Evolutionary conservation across 2,329 filamentous ascomycete species (phyloP).

Genomic region (Xylariaceae sp.): DNA sequence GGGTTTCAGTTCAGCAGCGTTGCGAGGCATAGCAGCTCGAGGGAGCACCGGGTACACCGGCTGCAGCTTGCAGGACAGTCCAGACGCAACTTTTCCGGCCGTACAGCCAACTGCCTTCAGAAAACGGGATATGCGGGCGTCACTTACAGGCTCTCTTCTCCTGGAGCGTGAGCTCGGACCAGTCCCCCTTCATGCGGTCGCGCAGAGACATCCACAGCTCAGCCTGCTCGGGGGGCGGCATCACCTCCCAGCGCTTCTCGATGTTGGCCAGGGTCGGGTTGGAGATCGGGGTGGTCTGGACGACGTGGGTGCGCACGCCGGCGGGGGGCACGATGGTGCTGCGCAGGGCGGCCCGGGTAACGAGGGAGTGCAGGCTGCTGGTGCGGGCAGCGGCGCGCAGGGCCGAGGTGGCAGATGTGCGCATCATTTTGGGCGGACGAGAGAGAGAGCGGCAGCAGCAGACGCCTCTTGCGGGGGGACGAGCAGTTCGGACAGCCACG

Average conservation of each 20-base stretch:
- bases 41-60: too few relatives aligned
- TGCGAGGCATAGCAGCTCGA: too few relatives aligned
- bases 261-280: conserved; percentile 97
- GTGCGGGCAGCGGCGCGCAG: conserved; percentile 40
- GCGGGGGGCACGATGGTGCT: conserved; percentile 39
- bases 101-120: neutral
- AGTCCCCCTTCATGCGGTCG: conserved; percentile 98
- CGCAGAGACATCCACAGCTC: conserved; percentile 98
- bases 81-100: too few relatives aligned
- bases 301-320: conserved; percentile 64
- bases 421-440: conserved; percentile 37
- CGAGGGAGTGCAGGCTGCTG: conserved; percentile 27
- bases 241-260: conserved; percentile 97
- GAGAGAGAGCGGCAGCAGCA: neutral
- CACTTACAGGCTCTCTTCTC: conserved; percentile 99
- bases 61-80: too few relatives aligned
- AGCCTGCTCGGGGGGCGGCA: conserved; percentile 98
- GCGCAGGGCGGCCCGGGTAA: too few relatives aligned
- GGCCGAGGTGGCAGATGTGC: conserved; percentile 44
- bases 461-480: too few relatives aligned
- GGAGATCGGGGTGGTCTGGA: too few relatives aligned
- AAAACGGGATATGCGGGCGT: too few relatives aligned
- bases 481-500: neutral
- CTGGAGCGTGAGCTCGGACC: conserved; percentile 87
- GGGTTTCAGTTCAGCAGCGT: too few relatives aligned